Percentiles rank a stretch among this genome's conserved stretches.
Conservation (phyloP, 2,329 filamentous ascomycete species). For the Mycocentrospora acerina region DNA sequence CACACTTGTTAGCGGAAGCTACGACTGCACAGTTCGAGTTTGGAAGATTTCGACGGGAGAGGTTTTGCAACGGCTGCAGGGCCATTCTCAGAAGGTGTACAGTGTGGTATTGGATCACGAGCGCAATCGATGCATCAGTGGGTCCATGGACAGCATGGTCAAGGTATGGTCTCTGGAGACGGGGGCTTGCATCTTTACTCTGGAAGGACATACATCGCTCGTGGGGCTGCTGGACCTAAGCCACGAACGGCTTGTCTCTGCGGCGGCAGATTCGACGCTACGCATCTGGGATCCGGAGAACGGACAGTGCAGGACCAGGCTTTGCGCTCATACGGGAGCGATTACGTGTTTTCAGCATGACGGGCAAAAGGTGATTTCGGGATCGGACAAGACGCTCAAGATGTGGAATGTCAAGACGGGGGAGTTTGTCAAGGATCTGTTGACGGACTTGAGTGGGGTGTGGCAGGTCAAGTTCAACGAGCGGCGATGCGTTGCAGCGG, state of each 20-base stretch:
- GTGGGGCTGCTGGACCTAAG: constrained; percentile 89
- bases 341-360: constrained; percentile 99
- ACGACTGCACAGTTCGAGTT: constrained; percentile 91
- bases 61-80: constrained; percentile 76
- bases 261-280: constrained; percentile 91
- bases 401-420: constrained; percentile 97
- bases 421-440: constrained; percentile 86
- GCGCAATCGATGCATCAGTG: constrained; percentile 93
- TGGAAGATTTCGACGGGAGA: constrained; percentile 98
- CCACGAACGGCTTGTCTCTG: constrained; percentile 87
- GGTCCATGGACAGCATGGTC: constrained; percentile 96
- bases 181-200: constrained; percentile 79
- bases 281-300: constrained; percentile 96
- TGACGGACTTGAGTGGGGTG: constrained; percentile 92
- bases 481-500: constrained; percentile 89
- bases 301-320: constrained; percentile 83
- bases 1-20: constrained; percentile 95
- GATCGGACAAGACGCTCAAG: constrained; percentile 92
- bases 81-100: constrained; percentile 92
- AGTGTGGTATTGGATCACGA: constrained; percentile 92
- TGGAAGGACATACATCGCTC: constrained; percentile 89
- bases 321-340: constrained; percentile 92
- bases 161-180: constrained; percentile 96
- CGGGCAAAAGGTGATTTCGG: constrained; percentile 92
- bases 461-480: constrained; percentile 99